Percentiles rank a stretch among this genome's conserved stretches.
Conservation (phyloP, 1,139 yeast genomes). For the Taphrina flavorubra region DNA sequence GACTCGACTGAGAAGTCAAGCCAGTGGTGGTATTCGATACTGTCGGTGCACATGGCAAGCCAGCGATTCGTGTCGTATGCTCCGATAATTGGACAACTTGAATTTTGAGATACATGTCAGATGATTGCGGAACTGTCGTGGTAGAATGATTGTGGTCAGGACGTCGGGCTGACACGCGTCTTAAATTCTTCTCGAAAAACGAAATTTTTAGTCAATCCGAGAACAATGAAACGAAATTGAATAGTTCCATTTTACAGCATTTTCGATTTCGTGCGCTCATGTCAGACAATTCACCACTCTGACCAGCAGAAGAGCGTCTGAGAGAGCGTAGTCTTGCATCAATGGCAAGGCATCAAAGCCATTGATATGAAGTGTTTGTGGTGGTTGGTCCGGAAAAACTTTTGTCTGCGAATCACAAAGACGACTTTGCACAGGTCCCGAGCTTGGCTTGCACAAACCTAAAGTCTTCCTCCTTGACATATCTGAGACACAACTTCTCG, state of each 20-base stretch:
- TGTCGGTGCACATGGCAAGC: not conserved
- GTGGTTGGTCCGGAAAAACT: not conserved
- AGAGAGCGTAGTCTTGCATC: too few relatives aligned
- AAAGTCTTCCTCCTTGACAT: constrained; percentile 8
- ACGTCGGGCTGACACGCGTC: not conserved
- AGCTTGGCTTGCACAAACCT: not conserved
- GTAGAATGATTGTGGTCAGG: not conserved
- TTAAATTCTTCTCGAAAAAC: not conserved
- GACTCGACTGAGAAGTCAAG: not conserved
- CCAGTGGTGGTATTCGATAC: not conserved
- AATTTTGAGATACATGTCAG: constrained; percentile 9
- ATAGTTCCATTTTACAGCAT: not conserved
- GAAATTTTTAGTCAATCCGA: not conserved
- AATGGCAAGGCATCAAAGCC: not conserved
- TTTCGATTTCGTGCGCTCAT: not conserved
- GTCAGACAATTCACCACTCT: too few relatives aligned
- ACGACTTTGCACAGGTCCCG: not conserved
- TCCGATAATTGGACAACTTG: constrained; percentile 6
- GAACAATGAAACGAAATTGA: not conserved
- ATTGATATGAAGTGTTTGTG: not conserved
- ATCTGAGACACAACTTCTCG: constrained; percentile 10
- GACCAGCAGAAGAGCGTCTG: too few relatives aligned
- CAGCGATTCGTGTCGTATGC: not conserved
- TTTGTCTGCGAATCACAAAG: not conserved
- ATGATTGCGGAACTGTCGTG: not conserved